These are phyloP conservation scores for Amanita rimosa DNA, from an alignment of 768 basidiomycete species.

Conservation along the genomic window DNA sequence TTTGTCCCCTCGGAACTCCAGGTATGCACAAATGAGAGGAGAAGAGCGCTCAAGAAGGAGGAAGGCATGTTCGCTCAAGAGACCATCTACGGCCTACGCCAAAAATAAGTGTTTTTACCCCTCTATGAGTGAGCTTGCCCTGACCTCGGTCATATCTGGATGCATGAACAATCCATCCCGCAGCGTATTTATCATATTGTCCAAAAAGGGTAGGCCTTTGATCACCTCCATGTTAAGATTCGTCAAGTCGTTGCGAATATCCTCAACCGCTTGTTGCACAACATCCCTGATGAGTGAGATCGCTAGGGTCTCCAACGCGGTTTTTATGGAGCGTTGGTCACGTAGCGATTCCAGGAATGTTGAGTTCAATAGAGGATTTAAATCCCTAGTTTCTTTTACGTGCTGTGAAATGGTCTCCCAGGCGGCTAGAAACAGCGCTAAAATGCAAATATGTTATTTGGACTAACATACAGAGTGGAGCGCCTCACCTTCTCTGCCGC, in stretches of 20 bases:
- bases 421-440: constrained; percentile 30
- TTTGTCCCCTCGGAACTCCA: constrained; percentile 30
- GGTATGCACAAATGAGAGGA: constrained; percentile 38
- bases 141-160: constrained; percentile 29
- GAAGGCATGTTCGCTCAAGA: constrained; percentile 26
- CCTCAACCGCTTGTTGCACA: neutral
- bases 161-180: constrained; percentile 38
- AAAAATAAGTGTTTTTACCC: neutral
- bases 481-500: constrained; percentile 15
- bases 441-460: neutral
- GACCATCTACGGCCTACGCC: constrained; percentile 32
- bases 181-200: constrained; percentile 40
- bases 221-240: neutral
- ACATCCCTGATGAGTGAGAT: neutral
- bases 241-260: constrained; percentile 4
- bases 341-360: constrained; percentile 34
- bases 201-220: constrained; percentile 16
- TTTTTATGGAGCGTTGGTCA: constrained; percentile 24
- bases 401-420: constrained; percentile 31
- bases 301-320: constrained; percentile 9
- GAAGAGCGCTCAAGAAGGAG: constrained; percentile 29
- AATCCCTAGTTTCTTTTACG: constrained; percentile 15
- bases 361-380: constrained; percentile 25
- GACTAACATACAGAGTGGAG: neutral
- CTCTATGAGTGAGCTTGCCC: constrained; percentile 9